These are phyloP conservation scores for Pseudogymnoascus sp. DNA, from an alignment of 2,329 filamentous ascomycete species.

Conservation along the genomic window DNA sequence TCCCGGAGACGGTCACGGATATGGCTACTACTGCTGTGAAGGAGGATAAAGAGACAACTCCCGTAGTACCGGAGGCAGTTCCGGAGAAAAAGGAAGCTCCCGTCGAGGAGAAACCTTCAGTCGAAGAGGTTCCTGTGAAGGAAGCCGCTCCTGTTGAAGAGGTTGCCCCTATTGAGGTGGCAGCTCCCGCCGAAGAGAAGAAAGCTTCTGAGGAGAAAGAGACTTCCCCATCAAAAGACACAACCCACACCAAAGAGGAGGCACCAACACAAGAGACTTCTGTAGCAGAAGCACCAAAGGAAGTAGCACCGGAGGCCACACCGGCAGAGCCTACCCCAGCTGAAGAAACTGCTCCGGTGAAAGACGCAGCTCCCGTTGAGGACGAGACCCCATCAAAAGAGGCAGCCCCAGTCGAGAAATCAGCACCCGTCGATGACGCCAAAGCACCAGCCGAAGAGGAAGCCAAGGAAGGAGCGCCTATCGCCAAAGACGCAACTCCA, in stretches of 20 bases:
- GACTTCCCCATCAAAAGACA: background rate
- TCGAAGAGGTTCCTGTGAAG: background rate
- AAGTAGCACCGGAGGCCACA: constrained; percentile 1
- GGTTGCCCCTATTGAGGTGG: constrained; percentile 1
- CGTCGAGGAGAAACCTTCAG: background rate
- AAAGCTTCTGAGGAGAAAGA: background rate
- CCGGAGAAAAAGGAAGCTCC: background rate
- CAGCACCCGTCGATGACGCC: background rate
- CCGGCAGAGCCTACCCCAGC: background rate
- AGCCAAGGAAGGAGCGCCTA: background rate
- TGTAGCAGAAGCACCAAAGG: constrained; percentile 7
- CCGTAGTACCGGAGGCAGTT: background rate
- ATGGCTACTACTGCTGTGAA: constrained; percentile 1
- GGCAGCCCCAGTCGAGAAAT: background rate
- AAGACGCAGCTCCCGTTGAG: background rate
- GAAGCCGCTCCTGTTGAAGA: background rate
- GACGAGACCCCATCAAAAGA: background rate
- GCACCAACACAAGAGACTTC: background rate
- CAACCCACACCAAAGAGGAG: background rate
- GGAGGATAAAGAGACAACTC: background rate
- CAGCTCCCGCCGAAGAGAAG: background rate
- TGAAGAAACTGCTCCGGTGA: background rate
- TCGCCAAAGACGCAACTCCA: background rate
- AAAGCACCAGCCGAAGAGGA: background rate
- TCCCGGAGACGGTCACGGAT: constrained; percentile 4